Percentiles rank a stretch among this genome's conserved stretches.
These are phyloP conservation scores for Cystobasidium tubakii DNA, from an alignment of 768 basidiomycete species.

Conservation along the genomic window DNA sequence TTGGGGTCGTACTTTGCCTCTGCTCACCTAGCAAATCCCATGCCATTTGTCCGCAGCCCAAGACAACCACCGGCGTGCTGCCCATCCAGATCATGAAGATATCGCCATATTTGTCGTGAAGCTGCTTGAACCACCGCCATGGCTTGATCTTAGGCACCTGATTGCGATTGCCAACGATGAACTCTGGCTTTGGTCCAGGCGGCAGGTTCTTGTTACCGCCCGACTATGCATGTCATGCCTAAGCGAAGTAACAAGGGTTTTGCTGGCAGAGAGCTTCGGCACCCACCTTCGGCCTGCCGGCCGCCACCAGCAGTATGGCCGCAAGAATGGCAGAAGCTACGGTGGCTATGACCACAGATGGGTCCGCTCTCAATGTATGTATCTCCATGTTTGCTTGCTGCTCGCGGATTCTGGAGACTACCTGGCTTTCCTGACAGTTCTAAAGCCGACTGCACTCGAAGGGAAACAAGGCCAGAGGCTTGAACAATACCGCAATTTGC, in stretches of 20 bases:
- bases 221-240: background rate
- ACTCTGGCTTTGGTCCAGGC: constrained; percentile 28
- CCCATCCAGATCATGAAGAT: constrained; percentile 43
- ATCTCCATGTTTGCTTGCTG: background rate
- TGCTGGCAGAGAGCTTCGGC: background rate
- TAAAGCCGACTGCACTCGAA: too few relatives aligned
- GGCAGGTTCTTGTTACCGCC: constrained; percentile 27
- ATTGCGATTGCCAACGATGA: constrained; percentile 37
- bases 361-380: background rate
- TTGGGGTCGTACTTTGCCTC: background rate
- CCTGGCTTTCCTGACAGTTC: too few relatives aligned
- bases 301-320: background rate
- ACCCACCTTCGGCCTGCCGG: constrained; percentile 10
- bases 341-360: background rate
- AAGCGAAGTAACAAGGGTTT: background rate
- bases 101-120: constrained; percentile 38
- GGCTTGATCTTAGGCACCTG: constrained; percentile 38
- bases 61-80: constrained; percentile 39
- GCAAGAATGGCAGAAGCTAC: constrained; percentile 15
- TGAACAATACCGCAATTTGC: too few relatives aligned
- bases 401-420: too few relatives aligned
- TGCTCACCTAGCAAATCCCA: constrained; percentile 44
- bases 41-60: constrained; percentile 42
- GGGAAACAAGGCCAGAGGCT: too few relatives aligned
- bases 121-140: constrained; percentile 39